A percentile compares a stretch with the other conserved stretches of the same genome.
Evolutionary conservation across 441 rosid species (phyloP).

Genomic region (Euphorbia corollata): DNA sequence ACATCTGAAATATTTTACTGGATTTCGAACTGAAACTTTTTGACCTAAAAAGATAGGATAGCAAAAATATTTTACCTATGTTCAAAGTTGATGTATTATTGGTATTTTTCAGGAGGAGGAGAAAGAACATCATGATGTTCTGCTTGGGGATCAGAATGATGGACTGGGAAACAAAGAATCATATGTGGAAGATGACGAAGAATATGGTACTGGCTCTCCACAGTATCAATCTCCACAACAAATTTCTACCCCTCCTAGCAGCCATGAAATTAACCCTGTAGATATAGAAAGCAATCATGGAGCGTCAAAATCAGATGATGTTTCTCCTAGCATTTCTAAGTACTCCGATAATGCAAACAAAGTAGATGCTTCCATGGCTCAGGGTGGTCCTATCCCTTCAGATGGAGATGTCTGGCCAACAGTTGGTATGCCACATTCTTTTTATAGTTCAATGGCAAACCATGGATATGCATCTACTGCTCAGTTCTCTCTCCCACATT

Average conservation of each 20-base stretch:
- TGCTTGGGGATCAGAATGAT: conserved; percentile 20
- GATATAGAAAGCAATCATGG: conserved; percentile 30
- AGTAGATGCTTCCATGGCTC: conserved; percentile 36
- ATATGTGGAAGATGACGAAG: conserved; percentile 35
- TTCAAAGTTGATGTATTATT: conserved; percentile 10
- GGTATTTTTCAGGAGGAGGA: conserved; percentile 24
- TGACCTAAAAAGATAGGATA: background rate
- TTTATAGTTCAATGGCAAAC: conserved; percentile 41
- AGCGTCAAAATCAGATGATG: conserved; percentile 34
- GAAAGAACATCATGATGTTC: conserved; percentile 18
- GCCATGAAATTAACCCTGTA: conserved; percentile 25
- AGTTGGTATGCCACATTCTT: conserved; percentile 41
- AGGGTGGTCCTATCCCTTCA: conserved; percentile 42
- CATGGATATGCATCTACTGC: conserved; percentile 39
- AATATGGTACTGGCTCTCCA: conserved; percentile 40
- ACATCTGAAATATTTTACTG: background rate
- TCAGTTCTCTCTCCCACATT: conserved; percentile 46
- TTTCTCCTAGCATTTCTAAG: conserved; percentile 32
- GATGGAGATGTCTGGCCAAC: conserved; percentile 58
- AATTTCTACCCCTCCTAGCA: conserved; percentile 33
- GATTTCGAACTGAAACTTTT: conserved; percentile 8
- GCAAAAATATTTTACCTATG: background rate
- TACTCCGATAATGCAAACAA: conserved; percentile 33
- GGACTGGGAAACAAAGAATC: conserved; percentile 24
- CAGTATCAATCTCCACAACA: conserved; percentile 17